Conservation (phyloP, 805 yeast species). For the Saturnispora sanitii region DNA sequence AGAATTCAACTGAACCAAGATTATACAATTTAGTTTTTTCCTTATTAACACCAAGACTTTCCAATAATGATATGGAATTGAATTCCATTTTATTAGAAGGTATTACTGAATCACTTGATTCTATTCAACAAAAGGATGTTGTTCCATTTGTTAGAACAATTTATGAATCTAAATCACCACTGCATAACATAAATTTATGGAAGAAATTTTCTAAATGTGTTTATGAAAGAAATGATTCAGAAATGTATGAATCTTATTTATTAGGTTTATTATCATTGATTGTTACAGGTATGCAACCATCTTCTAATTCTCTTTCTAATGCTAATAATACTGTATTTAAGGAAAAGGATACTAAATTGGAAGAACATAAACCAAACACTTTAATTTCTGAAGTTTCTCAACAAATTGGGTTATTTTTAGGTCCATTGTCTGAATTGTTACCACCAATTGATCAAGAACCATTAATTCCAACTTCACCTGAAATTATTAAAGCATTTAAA, state of each 20-base stretch:
- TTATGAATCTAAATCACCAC: slow-evolving; percentile 35
- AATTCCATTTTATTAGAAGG: slow-evolving; percentile 52
- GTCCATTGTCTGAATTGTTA: slow-evolving; percentile 66
- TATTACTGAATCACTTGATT: slow-evolving; percentile 51
- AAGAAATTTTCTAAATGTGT: slow-evolving; percentile 8
- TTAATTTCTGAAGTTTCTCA: slow-evolving; percentile 64
- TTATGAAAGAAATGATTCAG: neutral
- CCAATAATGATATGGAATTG: slow-evolving; percentile 37
- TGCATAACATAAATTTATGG: slow-evolving; percentile 35
- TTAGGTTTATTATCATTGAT: slow-evolving; percentile 3
- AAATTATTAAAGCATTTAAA: slow-evolving; percentile 53
- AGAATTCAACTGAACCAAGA: slow-evolving; percentile 56
- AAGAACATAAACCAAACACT: slow-evolving; percentile 69
- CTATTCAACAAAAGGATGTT: slow-evolving; percentile 58
- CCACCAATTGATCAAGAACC: slow-evolving; percentile 48
- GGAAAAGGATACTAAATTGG: slow-evolving; percentile 67
- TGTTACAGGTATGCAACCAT: neutral
- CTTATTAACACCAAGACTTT: slow-evolving; percentile 67
- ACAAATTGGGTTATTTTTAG: slow-evolving; percentile 52
- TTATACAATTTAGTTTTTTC: slow-evolving; percentile 73
- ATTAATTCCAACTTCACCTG: slow-evolving; percentile 35
- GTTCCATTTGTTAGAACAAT: slow-evolving; percentile 49
- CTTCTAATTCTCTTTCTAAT: neutral
- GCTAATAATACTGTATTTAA: slow-evolving; percentile 50
- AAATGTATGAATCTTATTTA: neutral